A percentile compares a stretch with the other conserved stretches of the same genome.
These are phyloP conservation scores for Henckelia pumila DNA, from an alignment of 257 asterid genomes.

Conservation along the genomic window DNA sequence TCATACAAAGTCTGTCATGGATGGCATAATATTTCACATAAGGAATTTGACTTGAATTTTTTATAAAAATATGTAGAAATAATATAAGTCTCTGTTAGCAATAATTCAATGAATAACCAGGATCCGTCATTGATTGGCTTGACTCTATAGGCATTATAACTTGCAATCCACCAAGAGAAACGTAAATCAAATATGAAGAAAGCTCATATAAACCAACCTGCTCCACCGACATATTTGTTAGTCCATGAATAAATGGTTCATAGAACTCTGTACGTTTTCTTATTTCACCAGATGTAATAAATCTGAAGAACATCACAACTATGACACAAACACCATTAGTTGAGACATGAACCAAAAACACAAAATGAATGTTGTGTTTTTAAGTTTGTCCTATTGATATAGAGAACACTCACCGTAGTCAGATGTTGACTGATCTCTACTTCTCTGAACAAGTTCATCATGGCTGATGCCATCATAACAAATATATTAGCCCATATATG, in stretches of 20 bases:
- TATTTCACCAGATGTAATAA: constrained; percentile 91
- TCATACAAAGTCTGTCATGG: background rate
- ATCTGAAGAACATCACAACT: constrained; percentile 99
- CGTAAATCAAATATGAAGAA: background rate
- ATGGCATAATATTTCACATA: background rate
- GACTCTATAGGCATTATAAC: background rate
- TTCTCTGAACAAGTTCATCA: constrained; percentile 77
- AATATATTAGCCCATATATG: background rate
- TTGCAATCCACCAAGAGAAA: background rate
- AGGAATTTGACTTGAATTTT: background rate
- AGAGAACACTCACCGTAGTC: constrained; percentile 73
- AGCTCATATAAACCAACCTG: constrained; percentile 58
- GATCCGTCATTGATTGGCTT: background rate
- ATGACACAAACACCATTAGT: constrained; percentile 33
- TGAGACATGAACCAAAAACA: constrained; percentile 7
- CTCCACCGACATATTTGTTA: constrained; percentile 68
- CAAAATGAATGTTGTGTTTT: background rate
- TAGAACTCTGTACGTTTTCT: constrained; percentile 84
- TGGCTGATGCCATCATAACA: constrained; percentile 48
- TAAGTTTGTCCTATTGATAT: constrained; percentile 15
- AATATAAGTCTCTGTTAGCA: background rate
- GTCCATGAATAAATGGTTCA: constrained; percentile 87
- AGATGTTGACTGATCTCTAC: constrained; percentile 83
- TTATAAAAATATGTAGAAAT: background rate
- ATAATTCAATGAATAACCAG: background rate